phyloP scores from a whole-genome alignment of 1,284 basidiomycete species.

The Earliella scabrosa region DNA sequence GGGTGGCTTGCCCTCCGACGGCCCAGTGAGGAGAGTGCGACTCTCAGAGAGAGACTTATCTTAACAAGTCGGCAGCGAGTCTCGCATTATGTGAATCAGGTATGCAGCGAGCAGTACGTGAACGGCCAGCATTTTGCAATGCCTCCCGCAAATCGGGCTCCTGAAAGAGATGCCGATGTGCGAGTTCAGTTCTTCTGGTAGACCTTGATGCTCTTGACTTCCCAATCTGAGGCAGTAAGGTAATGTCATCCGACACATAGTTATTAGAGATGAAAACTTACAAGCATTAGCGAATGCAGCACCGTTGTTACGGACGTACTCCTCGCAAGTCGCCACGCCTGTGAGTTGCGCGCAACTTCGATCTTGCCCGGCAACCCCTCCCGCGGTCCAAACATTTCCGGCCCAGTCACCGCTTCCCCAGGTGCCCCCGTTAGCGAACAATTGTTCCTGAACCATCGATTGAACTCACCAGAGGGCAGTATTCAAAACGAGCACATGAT shows the following conservation, averaged over 20 bases:
- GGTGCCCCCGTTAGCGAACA: no score
- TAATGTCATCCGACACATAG: conserved; percentile 12
- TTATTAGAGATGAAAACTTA: conserved; percentile 44
- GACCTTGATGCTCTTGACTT: conserved; percentile 72
- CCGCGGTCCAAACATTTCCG: conserved; percentile 69
- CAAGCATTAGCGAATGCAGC: conserved; percentile 78
- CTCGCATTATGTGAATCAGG: no score
- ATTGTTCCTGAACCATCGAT: neutral
- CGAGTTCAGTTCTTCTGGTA: conserved; percentile 48
- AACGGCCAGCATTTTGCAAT: no score
- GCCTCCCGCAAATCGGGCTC: no score
- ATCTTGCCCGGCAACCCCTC: conserved; percentile 79
- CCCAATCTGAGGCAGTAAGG: conserved; percentile 65
- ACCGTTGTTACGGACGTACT: conserved; percentile 76
- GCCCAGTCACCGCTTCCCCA: conserved; percentile 94
- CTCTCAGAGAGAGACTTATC: no score
- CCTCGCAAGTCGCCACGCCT: conserved; percentile 77
- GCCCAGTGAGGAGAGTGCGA: no score
- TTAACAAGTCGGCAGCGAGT: no score
- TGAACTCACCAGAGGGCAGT: conserved; percentile 74
- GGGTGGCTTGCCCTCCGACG: no score
- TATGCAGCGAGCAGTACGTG: no score
- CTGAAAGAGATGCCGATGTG: neutral
- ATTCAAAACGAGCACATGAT: conserved; percentile 78
- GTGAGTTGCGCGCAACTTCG: conserved; percentile 84